A percentile compares a stretch with the other conserved stretches of the same genome.
phyloP scores from a whole-genome alignment of 2,329 filamentous ascomycete species.

The Ustulina deusta region DNA sequence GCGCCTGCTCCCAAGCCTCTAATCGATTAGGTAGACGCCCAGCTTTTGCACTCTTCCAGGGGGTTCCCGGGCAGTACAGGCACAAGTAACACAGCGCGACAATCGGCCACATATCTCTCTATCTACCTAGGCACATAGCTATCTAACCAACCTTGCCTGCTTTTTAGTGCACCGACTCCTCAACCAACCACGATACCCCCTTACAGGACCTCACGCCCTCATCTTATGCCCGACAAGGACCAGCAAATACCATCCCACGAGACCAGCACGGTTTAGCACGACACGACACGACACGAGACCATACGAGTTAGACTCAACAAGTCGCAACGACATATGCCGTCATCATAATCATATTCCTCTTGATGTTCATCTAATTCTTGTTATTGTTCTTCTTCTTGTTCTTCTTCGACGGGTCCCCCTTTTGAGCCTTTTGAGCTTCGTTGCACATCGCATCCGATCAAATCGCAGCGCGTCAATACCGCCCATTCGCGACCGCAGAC shows the following conservation, averaged over 20 bases:
- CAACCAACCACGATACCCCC: constrained; percentile 13
- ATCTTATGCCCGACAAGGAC: neutral
- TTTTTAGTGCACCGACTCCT: neutral
- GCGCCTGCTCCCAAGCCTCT: no score
- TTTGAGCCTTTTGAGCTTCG: neutral
- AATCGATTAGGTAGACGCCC: no score
- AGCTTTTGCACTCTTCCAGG: no score
- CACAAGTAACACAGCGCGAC: neutral
- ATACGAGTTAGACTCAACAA: constrained; percentile 5
- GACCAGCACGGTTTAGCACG: neutral
- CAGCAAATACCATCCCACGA: constrained; percentile 8
- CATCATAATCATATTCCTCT: neutral
- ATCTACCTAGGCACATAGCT: no score
- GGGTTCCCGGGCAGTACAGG: neutral
- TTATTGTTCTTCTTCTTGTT: neutral
- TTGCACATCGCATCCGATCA: constrained; percentile 1
- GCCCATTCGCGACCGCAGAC: constrained; percentile 1
- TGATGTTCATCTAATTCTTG: neutral
- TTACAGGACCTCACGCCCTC: neutral
- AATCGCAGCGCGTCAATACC: constrained; percentile 5
- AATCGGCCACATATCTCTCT: constrained; percentile 2
- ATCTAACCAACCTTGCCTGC: neutral
- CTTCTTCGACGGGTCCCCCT: neutral
- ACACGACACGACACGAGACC: constrained; percentile 13
- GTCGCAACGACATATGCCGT: constrained; percentile 11